A percentile compares a stretch with the other conserved stretches of the same genome.
phyloP scores from a whole-genome alignment of 129 eudicot genomes.

The Arctium lappa region DNA sequence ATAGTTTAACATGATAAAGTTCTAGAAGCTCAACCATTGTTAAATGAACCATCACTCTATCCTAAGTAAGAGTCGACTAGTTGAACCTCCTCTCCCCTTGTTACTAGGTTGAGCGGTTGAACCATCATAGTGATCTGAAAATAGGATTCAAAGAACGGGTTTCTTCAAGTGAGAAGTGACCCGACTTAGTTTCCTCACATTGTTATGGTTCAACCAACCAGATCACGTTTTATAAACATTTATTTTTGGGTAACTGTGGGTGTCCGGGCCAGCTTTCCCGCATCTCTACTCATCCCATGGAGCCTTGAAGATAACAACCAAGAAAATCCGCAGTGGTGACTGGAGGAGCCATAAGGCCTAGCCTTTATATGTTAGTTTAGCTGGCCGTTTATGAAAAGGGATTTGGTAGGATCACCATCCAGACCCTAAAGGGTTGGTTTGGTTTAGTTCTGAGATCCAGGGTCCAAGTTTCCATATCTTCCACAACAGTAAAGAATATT shows the following conservation, averaged over 20 bases:
- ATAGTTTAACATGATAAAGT: neutral
- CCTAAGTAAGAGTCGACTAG: neutral
- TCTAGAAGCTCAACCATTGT: neutral
- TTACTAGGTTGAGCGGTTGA: neutral
- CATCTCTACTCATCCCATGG: neutral
- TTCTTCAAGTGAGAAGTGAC: neutral
- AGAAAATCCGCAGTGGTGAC: neutral
- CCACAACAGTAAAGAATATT: too few species aligned
- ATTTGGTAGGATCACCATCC: neutral
- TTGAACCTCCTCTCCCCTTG: neutral
- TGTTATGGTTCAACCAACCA: too few species aligned
- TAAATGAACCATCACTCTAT: neutral
- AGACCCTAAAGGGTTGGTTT: neutral
- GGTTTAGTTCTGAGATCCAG: neutral
- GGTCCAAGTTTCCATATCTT: too few species aligned
- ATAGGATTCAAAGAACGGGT: neutral
- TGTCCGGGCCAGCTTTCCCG: neutral
- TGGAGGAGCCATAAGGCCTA: neutral
- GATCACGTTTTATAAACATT: neutral
- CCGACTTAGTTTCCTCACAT: neutral
- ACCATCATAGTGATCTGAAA: neutral
- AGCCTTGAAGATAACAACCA: too few species aligned
- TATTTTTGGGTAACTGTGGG: neutral
- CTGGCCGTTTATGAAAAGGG: too few species aligned
- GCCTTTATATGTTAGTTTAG: neutral